phyloP scores from a whole-genome alignment of 2,329 filamentous ascomycete species.

The Cladosporium colombiae region DNA sequence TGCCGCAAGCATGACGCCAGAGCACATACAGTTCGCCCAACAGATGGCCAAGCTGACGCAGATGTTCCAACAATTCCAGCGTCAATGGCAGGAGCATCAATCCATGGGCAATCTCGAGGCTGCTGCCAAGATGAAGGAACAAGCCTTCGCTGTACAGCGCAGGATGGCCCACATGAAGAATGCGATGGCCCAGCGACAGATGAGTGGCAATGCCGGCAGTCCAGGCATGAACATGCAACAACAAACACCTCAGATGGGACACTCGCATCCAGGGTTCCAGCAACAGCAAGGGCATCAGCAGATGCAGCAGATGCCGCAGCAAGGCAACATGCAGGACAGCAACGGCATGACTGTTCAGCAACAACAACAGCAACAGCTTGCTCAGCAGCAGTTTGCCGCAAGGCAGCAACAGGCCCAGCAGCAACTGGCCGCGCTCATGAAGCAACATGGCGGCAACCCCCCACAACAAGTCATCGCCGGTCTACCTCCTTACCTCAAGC shows the following conservation, averaged over 20 bases:
- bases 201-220: slow-evolving; percentile 12
- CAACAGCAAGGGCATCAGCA: slow-evolving; percentile 31
- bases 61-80: slow-evolving; percentile 2
- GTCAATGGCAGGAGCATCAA: neutral
- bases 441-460: slow-evolving; percentile 25
- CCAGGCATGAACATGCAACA: slow-evolving; percentile 18
- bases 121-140: neutral
- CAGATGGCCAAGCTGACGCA: slow-evolving; percentile 10
- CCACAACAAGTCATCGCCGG: slow-evolving; percentile 20
- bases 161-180: neutral
- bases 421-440: slow-evolving; percentile 18
- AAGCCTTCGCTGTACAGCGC: neutral
- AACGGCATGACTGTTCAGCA: slow-evolving; percentile 21
- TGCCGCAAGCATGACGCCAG: slow-evolving; percentile 14
- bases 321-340: slow-evolving; percentile 28
- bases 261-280: slow-evolving; percentile 28
- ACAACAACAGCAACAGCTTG: slow-evolving; percentile 17
- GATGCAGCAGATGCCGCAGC: slow-evolving; percentile 36
- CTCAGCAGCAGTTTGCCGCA: slow-evolving; percentile 16
- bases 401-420: slow-evolving; percentile 21
- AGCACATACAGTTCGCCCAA: slow-evolving; percentile 19
- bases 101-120: neutral
- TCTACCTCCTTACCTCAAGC: slow-evolving; percentile 29
- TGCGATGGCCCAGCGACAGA: slow-evolving; percentile 20
- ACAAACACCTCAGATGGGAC: slow-evolving; percentile 26